Percentiles rank a stretch among this genome's conserved stretches.
phyloP scores from a whole-genome alignment of 2,329 filamentous ascomycete genomes.

The Cladophialophora psammophila region DNA sequence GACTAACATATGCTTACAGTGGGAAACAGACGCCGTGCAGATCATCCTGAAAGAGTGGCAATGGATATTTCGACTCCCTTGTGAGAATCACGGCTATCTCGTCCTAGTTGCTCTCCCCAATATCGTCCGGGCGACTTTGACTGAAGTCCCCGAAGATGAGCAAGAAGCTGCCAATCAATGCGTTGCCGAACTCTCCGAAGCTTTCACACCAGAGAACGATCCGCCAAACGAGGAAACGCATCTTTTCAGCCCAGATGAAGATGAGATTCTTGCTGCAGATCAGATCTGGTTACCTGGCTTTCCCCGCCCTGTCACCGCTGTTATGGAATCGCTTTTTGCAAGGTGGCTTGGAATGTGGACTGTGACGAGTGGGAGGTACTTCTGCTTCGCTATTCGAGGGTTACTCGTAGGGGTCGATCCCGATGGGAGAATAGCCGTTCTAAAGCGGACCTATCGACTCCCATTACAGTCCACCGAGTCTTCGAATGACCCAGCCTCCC shows the following conservation, averaged over 20 bases:
- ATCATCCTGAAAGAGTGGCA: constrained; percentile 1
- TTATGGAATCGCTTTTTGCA: background rate
- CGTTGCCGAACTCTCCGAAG: background rate
- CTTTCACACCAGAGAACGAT: background rate
- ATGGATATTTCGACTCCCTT: background rate
- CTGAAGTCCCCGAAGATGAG: background rate
- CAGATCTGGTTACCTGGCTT: background rate
- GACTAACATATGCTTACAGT: background rate
- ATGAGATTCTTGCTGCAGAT: background rate
- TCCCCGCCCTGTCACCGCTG: background rate
- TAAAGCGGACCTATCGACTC: background rate
- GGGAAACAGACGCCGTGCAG: background rate
- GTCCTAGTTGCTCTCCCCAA: background rate
- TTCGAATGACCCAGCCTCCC: background rate
- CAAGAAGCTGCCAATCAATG: background rate
- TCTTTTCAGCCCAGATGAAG: background rate
- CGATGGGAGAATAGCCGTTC: background rate
- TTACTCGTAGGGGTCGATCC: background rate
- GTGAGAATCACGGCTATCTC: background rate
- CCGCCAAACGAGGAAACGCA: background rate
- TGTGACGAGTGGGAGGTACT: background rate
- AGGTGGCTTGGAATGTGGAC: background rate
- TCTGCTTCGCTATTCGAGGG: background rate
- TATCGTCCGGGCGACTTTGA: background rate
- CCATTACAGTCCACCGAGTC: background rate